Percentiles rank a stretch among this genome's conserved stretches.
Conservation (phyloP, 805 yeast genomes). For the Suhomyces vadensis region DNA sequence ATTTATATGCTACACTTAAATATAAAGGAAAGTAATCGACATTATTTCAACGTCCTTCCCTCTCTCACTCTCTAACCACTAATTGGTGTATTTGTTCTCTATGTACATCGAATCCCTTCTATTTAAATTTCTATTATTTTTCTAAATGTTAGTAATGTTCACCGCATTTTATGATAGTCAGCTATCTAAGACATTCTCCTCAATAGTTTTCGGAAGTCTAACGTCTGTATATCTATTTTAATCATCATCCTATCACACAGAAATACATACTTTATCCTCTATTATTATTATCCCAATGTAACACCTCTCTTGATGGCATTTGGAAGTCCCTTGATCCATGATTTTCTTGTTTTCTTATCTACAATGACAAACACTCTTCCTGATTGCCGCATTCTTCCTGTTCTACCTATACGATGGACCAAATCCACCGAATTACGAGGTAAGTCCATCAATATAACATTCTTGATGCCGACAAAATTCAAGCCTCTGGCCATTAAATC, state of each 20-base stretch:
- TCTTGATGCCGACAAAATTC: conserved; percentile 78
- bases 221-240: conserved; percentile 38
- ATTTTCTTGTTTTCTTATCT: conserved; percentile 63
- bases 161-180: conserved; percentile 14
- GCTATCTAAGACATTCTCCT: conserved; percentile 35
- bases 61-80: no score
- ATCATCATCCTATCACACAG: conserved; percentile 29
- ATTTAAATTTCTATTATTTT: no score
- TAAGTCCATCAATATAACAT: conserved; percentile 80
- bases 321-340: conserved; percentile 83
- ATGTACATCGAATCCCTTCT: no score
- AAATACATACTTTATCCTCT: conserved; percentile 10
- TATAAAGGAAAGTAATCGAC: no score
- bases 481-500: conserved; percentile 90
- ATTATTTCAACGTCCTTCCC: no score
- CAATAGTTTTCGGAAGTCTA: conserved; percentile 42
- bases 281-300: conserved; percentile 22
- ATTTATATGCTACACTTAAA: no score
- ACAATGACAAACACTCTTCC: conserved; percentile 86
- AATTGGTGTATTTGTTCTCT: no score
- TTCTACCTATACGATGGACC: conserved; percentile 90
- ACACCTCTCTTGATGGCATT: conserved; percentile 57
- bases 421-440: conserved; percentile 85
- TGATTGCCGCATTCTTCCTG: conserved; percentile 86
- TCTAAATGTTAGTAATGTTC: conserved; percentile 4